A percentile compares a stretch with the other conserved stretches of the same genome.
These are phyloP conservation scores for Calocera cornea DNA, from an alignment of 768 basidiomycete genomes.

Conservation along the genomic window DNA sequence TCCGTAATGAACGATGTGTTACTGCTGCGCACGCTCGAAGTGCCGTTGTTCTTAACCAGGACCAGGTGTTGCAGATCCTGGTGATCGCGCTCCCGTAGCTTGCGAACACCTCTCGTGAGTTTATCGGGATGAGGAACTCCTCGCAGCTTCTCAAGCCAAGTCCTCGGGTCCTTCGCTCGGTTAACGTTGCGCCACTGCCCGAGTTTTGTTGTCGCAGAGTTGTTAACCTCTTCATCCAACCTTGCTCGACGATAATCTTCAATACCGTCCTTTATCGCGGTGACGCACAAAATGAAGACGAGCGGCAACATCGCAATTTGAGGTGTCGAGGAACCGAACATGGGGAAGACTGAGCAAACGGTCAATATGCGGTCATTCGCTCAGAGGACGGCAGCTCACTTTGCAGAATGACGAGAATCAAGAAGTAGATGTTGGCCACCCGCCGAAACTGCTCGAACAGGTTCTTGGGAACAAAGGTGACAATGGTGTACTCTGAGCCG, in stretches of 20 bases:
- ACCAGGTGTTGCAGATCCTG: not conserved
- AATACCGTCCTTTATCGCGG: slow-evolving; percentile 88
- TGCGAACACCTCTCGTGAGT: slow-evolving; percentile 72
- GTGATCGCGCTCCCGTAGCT: slow-evolving; percentile 70
- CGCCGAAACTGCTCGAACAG: slow-evolving; percentile 88
- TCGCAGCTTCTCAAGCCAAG: slow-evolving; percentile 62
- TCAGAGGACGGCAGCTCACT: slow-evolving; percentile 29
- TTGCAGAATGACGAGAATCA: slow-evolving; percentile 68
- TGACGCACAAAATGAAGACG: slow-evolving; percentile 72
- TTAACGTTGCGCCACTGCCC: slow-evolving; percentile 86
- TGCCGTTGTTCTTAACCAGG: not conserved
- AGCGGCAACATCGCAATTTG: slow-evolving; percentile 74
- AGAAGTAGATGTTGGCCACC: slow-evolving; percentile 87
- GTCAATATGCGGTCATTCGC: not conserved
- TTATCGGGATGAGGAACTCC: slow-evolving; percentile 55
- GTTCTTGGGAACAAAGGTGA: slow-evolving; percentile 90
- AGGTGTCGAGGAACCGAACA: slow-evolving; percentile 80
- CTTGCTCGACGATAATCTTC: slow-evolving; percentile 87
- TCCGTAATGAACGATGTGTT: not conserved
- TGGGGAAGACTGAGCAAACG: slow-evolving; percentile 51
- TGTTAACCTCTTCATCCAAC: slow-evolving; percentile 91
- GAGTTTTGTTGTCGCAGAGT: slow-evolving; percentile 79
- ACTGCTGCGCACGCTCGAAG: not conserved
- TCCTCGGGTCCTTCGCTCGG: slow-evolving; percentile 59
- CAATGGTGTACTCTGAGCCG: slow-evolving; percentile 64